Percentiles rank a stretch among this genome's conserved stretches.
Evolutionary conservation across 495 filamentous ascomycete genomes (phyloP).

Genomic region (Platismatia glauca): DNA sequence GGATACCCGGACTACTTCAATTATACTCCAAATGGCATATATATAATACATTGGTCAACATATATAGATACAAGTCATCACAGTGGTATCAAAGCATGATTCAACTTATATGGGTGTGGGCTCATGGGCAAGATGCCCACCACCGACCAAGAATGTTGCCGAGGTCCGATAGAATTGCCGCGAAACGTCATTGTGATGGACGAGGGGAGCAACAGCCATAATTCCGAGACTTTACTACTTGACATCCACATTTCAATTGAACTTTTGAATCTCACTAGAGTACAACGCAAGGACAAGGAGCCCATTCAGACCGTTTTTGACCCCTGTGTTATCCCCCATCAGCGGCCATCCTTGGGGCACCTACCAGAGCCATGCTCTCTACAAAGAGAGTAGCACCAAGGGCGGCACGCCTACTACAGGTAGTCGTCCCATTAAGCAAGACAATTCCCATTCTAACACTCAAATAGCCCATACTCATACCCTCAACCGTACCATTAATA

Average conservation of each 20-base stretch:
- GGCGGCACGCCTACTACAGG: slow-evolving; percentile 2
- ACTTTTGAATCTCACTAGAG: neutral
- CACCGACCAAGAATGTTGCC: neutral
- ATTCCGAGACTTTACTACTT: too few species aligned
- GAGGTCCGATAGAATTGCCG: neutral
- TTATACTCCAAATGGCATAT: too few species aligned
- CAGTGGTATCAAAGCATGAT: too few species aligned
- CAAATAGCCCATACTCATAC: neutral
- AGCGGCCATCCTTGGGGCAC: neutral
- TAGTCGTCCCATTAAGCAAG: neutral
- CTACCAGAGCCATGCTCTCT: slow-evolving; percentile 4
- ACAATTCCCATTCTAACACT: neutral
- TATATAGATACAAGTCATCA: too few species aligned
- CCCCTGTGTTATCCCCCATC: neutral
- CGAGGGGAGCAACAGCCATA: too few species aligned
- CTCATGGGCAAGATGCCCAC: too few species aligned
- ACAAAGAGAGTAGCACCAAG: slow-evolving; percentile 1
- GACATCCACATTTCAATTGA: neutral
- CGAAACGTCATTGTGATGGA: neutral
- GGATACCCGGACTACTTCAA: too few species aligned
- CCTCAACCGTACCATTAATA: neutral
- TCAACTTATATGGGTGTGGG: too few species aligned
- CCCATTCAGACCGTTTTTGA: neutral
- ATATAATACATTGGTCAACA: neutral
- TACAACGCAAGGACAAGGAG: neutral